phyloP scores from a whole-genome alignment of 768 basidiomycete genomes.

The Rickenella mellea region DNA sequence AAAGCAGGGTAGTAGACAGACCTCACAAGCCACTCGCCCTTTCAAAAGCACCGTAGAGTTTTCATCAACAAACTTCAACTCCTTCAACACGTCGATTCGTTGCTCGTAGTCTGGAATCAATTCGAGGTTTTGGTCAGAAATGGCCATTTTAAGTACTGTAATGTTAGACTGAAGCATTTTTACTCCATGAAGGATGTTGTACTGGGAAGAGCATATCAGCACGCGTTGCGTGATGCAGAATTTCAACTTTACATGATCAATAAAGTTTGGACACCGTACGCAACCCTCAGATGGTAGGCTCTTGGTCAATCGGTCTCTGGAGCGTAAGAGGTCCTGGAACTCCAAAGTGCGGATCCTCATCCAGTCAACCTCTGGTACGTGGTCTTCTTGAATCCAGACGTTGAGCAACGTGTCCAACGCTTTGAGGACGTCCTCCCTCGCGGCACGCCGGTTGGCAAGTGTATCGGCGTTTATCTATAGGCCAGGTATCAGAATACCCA shows the following conservation, averaged over 20 bases:
- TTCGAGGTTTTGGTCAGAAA: conserved; percentile 96
- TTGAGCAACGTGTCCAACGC: conserved; percentile 39
- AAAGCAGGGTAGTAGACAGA: conserved; percentile 20
- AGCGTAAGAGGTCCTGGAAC: conserved; percentile 75
- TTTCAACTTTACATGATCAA: conserved; percentile 54
- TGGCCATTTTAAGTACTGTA: conserved; percentile 65
- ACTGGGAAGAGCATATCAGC: conserved; percentile 38
- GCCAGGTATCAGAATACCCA: conserved; percentile 1
- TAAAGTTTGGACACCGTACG: conserved; percentile 55
- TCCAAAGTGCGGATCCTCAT: conserved; percentile 72
- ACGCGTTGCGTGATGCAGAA: neutral
- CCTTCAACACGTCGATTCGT: conserved; percentile 81
- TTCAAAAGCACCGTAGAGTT: conserved; percentile 93
- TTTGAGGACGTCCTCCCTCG: conserved; percentile 47
- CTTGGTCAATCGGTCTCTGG: conserved; percentile 40
- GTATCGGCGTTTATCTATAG: conserved; percentile 58
- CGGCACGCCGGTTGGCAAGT: conserved; percentile 55
- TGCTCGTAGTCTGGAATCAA: conserved; percentile 96
- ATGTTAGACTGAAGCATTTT: conserved; percentile 70
- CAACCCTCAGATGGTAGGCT: conserved; percentile 39
- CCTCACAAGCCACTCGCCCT: conserved; percentile 97
- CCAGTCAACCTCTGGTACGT: conserved; percentile 80
- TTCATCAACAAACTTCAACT: conserved; percentile 89
- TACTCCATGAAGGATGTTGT: conserved; percentile 62
- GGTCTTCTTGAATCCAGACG: conserved; percentile 43